Percentiles rank a stretch among this genome's conserved stretches.
Conservation (phyloP, 768 basidiomycete species). For the Kwoniella sp. region DNA sequence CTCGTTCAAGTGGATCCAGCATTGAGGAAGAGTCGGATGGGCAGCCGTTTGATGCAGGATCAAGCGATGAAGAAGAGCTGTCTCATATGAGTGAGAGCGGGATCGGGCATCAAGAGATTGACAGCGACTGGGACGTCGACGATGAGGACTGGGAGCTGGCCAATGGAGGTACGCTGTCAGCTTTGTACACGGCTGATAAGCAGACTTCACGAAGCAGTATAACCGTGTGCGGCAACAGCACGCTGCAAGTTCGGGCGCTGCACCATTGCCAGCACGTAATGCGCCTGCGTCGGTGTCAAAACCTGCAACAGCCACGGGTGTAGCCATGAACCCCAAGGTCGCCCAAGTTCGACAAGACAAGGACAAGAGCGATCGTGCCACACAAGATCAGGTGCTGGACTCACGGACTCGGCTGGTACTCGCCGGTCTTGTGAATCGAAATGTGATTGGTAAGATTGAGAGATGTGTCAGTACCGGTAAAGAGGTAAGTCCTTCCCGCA, state of each 20-base stretch:
- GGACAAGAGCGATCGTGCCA: conserved; percentile 95
- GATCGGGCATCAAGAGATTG: conserved; percentile 22
- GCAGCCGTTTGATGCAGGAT: conserved; percentile 4
- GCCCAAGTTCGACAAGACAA: conserved; percentile 86
- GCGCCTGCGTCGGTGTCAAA: conserved; percentile 56
- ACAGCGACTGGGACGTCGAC: conserved; percentile 41
- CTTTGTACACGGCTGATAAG: background rate
- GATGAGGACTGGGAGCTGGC: conserved; percentile 51
- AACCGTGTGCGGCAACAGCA: conserved; percentile 90
- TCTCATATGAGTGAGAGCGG: background rate
- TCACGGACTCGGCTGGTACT: conserved; percentile 89
- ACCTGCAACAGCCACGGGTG: conserved; percentile 55
- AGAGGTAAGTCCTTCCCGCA: conserved; percentile 61
- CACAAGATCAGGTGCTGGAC: conserved; percentile 93
- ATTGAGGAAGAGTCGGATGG: conserved; percentile 25
- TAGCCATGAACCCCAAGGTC: conserved; percentile 75
- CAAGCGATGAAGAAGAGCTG: background rate
- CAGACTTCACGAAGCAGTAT: conserved; percentile 98
- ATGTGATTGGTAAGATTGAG: conserved; percentile 81
- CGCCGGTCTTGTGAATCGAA: conserved; percentile 92
- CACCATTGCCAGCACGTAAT: too few species aligned
- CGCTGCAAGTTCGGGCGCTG: conserved; percentile 53
- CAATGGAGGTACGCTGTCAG: conserved; percentile 43
- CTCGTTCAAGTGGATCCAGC: conserved; percentile 21
- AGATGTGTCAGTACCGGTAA: conserved; percentile 97